phyloP scores from a whole-genome alignment of 306 rosid genomes.

The Lathyrus oleraceus region DNA sequence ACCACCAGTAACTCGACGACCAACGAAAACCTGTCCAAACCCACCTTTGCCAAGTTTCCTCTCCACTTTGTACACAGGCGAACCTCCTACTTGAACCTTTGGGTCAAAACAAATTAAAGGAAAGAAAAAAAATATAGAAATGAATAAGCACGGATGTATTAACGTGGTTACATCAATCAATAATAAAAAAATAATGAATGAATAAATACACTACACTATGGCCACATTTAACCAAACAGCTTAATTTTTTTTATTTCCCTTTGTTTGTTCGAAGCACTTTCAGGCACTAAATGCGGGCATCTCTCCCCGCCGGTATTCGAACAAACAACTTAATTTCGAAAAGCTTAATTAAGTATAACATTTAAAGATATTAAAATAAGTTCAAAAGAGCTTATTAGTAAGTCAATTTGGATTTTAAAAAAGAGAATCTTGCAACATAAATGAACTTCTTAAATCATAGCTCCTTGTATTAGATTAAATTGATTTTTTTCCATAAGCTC shows the following conservation, averaged over 20 bases:
- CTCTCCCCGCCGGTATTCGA: too few species aligned
- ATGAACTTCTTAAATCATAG: not conserved
- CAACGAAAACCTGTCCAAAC: conserved; percentile 94
- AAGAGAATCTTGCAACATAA: not conserved
- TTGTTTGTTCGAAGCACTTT: too few species aligned
- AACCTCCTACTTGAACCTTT: conserved; percentile 93
- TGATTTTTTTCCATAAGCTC: not conserved
- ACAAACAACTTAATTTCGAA: not conserved
- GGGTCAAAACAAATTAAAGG: not conserved
- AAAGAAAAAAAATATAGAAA: not conserved
- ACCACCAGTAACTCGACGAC: conserved; percentile 76
- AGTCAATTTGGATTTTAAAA: not conserved
- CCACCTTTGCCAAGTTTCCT: conserved; percentile 92
- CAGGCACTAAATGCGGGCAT: too few species aligned
- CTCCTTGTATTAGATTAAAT: not conserved
- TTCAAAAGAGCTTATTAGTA: not conserved
- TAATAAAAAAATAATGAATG: conserved; percentile 11
- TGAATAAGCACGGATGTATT: not conserved
- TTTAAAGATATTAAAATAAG: not conserved
- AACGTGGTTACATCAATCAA: not conserved
- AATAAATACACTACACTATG: not conserved
- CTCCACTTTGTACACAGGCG: conserved; percentile 76
- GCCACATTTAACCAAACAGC: not conserved
- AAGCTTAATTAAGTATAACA: not conserved
- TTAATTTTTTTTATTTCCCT: too few species aligned